Conservation (phyloP, 345 rosid genomes). For the Citrus australasica region DNA sequence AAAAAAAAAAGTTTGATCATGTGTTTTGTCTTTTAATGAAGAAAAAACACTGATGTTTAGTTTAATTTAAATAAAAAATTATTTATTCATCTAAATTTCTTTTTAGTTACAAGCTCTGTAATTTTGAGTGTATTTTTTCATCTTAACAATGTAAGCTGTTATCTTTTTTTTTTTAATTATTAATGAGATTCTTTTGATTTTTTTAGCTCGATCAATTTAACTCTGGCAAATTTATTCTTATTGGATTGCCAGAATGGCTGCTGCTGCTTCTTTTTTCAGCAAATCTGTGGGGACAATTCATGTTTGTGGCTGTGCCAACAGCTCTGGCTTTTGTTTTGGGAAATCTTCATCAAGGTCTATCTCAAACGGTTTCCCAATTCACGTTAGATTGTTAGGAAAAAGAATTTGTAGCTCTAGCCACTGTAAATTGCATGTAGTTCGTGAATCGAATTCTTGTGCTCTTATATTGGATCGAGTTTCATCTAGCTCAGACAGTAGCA, state of each 20-base stretch:
- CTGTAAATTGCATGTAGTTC: neutral
- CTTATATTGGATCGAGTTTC: constrained; percentile 8
- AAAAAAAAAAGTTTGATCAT: neutral
- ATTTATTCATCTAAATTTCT: neutral
- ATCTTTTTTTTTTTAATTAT: neutral
- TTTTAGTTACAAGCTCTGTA: neutral
- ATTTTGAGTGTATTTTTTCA: neutral
- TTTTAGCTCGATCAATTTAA: neutral
- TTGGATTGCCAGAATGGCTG: constrained; percentile 10
- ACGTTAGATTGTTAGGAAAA: constrained; percentile 1
- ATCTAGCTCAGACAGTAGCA: neutral
- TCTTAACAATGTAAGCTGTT: neutral
- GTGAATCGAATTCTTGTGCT: constrained; percentile 11
- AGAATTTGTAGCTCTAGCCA: constrained; percentile 6
- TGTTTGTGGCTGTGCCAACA: constrained; percentile 2
- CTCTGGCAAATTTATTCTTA: neutral
- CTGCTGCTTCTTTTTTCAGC: neutral
- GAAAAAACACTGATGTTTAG: neutral
- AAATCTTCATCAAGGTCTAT: constrained; percentile 5
- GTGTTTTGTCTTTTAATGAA: constrained; percentile 7
- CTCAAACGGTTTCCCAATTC: constrained; percentile 15
- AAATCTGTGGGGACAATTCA: constrained; percentile 12
- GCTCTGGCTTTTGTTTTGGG: constrained; percentile 1
- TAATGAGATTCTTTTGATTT: neutral
- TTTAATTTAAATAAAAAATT: neutral